Evolutionary conservation across 148 eudicot species (phyloP).

Genomic region (Silene uniflora): DNA sequence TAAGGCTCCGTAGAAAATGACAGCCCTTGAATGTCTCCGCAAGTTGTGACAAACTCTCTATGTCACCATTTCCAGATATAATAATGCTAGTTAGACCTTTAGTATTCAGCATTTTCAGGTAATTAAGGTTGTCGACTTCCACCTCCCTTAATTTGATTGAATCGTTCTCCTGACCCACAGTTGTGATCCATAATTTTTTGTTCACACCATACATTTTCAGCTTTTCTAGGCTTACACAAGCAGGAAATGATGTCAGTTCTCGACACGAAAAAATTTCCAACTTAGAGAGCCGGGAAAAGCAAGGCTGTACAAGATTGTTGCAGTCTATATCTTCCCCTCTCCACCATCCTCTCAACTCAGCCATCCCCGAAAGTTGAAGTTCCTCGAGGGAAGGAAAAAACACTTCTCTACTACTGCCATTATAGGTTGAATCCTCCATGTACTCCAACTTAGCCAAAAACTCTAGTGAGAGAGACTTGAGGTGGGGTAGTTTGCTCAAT

Average conservation of each 20-base stretch:
- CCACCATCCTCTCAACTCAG: not conserved
- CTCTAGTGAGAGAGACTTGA: no score
- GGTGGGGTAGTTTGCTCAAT: no score
- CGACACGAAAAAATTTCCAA: not conserved
- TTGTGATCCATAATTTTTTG: not conserved
- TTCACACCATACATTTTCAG: not conserved
- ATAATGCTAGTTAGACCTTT: not conserved
- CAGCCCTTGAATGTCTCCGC: not conserved
- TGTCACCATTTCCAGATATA: not conserved
- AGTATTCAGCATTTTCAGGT: not conserved
- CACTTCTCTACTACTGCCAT: not conserved
- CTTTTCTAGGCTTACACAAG: not conserved
- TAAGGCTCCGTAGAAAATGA: not conserved
- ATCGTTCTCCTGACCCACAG: not conserved
- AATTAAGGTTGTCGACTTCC: not conserved
- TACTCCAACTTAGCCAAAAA: no score
- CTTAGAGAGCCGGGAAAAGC: not conserved
- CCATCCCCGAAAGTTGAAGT: no score
- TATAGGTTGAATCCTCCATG: no score
- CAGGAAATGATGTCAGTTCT: not conserved
- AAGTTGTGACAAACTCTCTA: not conserved
- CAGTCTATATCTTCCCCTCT: not conserved
- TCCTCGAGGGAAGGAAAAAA: conserved; percentile 17
- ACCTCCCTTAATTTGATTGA: not conserved
- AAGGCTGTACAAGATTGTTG: not conserved